These are phyloP conservation scores for Xylariaceae sp. DNA, from an alignment of 2,329 filamentous ascomycete species.

Conservation along the genomic window DNA sequence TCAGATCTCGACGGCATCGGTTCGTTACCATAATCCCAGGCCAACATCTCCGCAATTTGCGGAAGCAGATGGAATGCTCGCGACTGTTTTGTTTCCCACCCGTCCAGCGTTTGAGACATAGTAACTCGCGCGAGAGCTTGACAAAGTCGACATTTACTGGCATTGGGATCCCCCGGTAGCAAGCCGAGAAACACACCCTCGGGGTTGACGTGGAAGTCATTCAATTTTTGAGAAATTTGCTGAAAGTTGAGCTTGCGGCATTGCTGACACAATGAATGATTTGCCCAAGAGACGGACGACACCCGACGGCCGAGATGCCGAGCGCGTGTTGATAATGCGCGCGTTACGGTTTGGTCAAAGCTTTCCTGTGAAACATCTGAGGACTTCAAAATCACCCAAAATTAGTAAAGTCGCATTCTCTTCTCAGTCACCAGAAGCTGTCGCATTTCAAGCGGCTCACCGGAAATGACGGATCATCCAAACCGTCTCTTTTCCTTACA, in stretches of 20 bases:
- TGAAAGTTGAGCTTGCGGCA: not conserved
- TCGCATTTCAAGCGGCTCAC: too few relatives aligned
- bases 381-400: too few relatives aligned
- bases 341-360: not conserved
- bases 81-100: not conserved
- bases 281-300: not conserved
- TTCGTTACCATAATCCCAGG: not conserved
- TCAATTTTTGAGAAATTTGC: not conserved
- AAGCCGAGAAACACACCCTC: slow-evolving; percentile 1
- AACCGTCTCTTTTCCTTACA: too few relatives aligned
- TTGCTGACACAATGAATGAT: not conserved
- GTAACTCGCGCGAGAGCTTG: not conserved
- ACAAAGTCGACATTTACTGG: not conserved
- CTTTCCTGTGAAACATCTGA: not conserved
- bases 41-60: not conserved
- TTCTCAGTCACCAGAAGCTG: too few relatives aligned
- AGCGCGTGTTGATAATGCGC: not conserved
- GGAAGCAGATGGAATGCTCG: slow-evolving; percentile 3
- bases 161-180: not conserved
- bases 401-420: too few relatives aligned
- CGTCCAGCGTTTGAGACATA: not conserved
- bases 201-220: not conserved
- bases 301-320: not conserved
- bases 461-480: too few relatives aligned
- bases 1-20: not conserved